These are phyloP conservation scores for Hirsutella thompsonii DNA, from an alignment of 2,329 filamentous ascomycete genomes.

Conservation along the genomic window DNA sequence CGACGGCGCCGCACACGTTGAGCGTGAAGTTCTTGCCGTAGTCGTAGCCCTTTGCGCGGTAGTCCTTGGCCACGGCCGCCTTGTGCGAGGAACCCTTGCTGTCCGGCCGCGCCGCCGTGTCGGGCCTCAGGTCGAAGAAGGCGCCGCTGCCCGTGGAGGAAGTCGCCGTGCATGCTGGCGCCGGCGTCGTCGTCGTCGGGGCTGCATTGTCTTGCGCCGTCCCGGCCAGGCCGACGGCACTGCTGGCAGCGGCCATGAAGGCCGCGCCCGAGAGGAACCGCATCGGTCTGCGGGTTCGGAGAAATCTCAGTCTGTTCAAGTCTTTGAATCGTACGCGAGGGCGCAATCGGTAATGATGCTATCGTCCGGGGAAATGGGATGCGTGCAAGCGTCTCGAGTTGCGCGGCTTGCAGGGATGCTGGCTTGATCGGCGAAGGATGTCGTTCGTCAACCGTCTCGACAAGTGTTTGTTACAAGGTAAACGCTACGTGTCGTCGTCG, in stretches of 20 bases:
- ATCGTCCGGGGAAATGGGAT: background rate
- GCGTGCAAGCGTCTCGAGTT: no score
- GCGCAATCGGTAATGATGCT: no score
- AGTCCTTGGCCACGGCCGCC: conserved; percentile 33
- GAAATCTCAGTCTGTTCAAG: background rate
- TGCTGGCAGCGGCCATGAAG: conserved; percentile 22
- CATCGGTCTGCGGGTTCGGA: conserved; percentile 10
- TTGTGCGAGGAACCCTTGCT: conserved; percentile 32
- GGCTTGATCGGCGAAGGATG: no score
- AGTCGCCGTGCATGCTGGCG: conserved; percentile 41
- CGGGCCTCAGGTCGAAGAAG: conserved; percentile 46
- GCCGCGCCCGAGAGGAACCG: conserved; percentile 14
- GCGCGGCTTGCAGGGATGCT: no score
- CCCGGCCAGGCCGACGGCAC: conserved; percentile 16
- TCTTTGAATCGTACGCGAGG: no score
- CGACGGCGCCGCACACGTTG: conserved; percentile 69
- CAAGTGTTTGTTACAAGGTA: no score
- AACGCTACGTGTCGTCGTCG: no score
- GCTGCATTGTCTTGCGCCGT: conserved; percentile 23
- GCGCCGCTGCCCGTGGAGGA: conserved; percentile 40
- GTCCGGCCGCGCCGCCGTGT: conserved; percentile 31
- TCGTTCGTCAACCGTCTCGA: no score
- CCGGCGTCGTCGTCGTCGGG: conserved; percentile 4
- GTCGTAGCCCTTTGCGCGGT: conserved; percentile 59
- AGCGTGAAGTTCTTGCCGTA: conserved; percentile 72